A percentile compares a stretch with the other conserved stretches of the same genome.
These are phyloP conservation scores for Pseudogymnoascus sp. DNA, from an alignment of 2,329 filamentous ascomycete genomes.

Conservation along the genomic window DNA sequence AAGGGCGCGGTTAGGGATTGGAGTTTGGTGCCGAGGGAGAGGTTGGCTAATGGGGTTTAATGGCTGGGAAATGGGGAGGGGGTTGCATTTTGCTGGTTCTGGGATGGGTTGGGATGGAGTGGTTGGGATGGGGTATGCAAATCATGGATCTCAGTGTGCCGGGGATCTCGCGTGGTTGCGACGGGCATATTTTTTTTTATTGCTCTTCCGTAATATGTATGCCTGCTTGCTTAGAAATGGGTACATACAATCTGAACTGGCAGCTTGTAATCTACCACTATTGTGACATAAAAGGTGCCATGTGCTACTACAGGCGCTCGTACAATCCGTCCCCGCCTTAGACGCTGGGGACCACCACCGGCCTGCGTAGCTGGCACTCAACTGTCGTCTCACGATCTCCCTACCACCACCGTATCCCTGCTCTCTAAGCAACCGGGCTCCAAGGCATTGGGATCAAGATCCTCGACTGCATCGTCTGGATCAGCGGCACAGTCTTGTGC, in stretches of 20 bases:
- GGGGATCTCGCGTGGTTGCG: not conserved
- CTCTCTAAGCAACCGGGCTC: conserved; percentile 72
- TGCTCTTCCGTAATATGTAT: not conserved
- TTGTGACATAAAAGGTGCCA: conserved; percentile 3
- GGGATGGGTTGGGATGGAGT: not conserved
- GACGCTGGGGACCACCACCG: not conserved
- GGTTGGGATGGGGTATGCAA: not conserved
- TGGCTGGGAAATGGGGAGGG: not conserved
- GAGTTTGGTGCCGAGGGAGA: conserved; percentile 26
- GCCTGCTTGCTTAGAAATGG: conserved; percentile 1
- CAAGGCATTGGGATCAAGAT: conserved; percentile 93
- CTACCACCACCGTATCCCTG: not conserved
- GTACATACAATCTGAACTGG: conserved; percentile 2
- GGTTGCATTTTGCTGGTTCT: not conserved
- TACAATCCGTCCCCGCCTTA: not conserved
- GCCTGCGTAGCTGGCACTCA: conserved; percentile 1
- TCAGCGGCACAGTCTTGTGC: conserved; percentile 95
- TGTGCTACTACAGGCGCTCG: not conserved
- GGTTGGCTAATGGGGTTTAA: conserved; percentile 23
- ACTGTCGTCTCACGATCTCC: conserved; percentile 10
- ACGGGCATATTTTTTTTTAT: not conserved
- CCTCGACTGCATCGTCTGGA: conserved; percentile 91
- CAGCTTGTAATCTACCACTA: not conserved
- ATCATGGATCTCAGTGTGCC: not conserved
- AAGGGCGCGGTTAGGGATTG: conserved; percentile 90